A percentile compares a stretch with the other conserved stretches of the same genome.
Conservation (phyloP, 805 yeast genomes). For the Wickerhamiella kurtzmanii region DNA sequence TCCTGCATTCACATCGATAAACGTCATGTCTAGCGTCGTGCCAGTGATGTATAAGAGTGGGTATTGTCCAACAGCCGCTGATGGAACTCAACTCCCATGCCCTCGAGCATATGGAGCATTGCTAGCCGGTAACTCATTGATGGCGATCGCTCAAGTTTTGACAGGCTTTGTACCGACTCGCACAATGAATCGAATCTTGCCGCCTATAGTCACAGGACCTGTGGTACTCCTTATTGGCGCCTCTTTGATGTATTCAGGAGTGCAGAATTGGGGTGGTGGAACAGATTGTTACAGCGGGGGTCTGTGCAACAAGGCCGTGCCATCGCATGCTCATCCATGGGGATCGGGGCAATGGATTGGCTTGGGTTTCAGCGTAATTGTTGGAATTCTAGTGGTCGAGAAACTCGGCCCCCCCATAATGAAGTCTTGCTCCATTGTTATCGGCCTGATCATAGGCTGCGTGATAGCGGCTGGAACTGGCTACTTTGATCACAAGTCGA, state of each 20-base stretch:
- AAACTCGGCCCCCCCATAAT: constrained; percentile 83
- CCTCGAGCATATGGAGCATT: constrained; percentile 79
- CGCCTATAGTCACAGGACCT: constrained; percentile 83
- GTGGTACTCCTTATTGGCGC: constrained; percentile 74
- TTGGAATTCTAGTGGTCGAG: constrained; percentile 58
- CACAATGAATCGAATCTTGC: constrained; percentile 55
- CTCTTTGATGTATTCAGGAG: constrained; percentile 51
- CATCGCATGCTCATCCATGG: constrained; percentile 45
- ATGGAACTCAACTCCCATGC: constrained; percentile 58
- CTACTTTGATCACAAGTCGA: constrained; percentile 45
- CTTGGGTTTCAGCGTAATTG: constrained; percentile 66
- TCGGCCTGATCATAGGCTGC: constrained; percentile 74
- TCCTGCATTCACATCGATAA: constrained; percentile 74
- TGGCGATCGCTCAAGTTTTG: constrained; percentile 58
- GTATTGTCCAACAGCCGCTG: constrained; percentile 43
- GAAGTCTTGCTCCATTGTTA: constrained; percentile 82
- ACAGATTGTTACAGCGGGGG: constrained; percentile 33
- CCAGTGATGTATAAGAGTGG: constrained; percentile 70
- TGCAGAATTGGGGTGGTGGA: constrained; percentile 78
- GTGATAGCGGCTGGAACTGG: constrained; percentile 83
- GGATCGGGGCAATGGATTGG: constrained; percentile 80
- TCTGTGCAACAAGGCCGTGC: constrained; percentile 16
- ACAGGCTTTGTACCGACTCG: constrained; percentile 66
- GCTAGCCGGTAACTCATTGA: constrained; percentile 57
- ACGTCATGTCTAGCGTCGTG: constrained; percentile 58